These are phyloP conservation scores for Podila horticola DNA, from an alignment of 192 early-diverging fungal genomes.

Conservation along the genomic window DNA sequence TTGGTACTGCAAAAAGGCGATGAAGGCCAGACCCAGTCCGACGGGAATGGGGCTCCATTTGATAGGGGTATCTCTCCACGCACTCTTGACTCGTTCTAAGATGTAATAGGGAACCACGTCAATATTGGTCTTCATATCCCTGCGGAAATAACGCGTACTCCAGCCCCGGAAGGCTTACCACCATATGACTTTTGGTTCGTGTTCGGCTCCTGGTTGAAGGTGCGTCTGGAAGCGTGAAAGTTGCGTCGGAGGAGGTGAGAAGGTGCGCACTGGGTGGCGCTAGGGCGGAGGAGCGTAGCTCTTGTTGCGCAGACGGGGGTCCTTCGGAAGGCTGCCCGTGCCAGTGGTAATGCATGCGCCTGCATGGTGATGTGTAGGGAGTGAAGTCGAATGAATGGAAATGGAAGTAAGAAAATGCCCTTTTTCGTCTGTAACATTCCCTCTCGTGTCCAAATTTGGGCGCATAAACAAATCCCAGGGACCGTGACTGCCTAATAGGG, in stretches of 20 bases:
- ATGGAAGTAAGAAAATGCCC: neutral
- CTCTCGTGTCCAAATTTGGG: neutral
- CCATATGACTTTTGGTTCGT: constrained; percentile 19
- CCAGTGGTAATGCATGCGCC: constrained; percentile 9
- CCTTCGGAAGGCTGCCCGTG: constrained; percentile 18
- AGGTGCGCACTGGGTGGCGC: constrained; percentile 2
- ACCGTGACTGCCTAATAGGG: neutral
- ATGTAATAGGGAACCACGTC: no score
- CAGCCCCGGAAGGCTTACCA: neutral
- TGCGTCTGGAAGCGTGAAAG: constrained; percentile 29
- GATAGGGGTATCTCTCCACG: constrained; percentile 61
- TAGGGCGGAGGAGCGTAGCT: neutral
- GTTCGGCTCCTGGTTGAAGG: constrained; percentile 9
- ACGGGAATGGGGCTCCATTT: constrained; percentile 82
- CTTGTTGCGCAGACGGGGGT: neutral
- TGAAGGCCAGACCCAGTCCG: constrained; percentile 77
- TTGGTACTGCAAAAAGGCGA: constrained; percentile 73
- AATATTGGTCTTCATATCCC: no score
- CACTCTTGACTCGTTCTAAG: constrained; percentile 48
- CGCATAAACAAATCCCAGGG: neutral
- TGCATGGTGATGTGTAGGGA: constrained; percentile 9
- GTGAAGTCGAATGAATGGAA: neutral
- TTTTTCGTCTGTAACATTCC: neutral
- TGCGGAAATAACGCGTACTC: no score
- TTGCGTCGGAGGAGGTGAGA: constrained; percentile 20